These are phyloP conservation scores for Colletotrichum sp. DNA, from an alignment of 2,329 filamentous ascomycete genomes.

Conservation along the genomic window DNA sequence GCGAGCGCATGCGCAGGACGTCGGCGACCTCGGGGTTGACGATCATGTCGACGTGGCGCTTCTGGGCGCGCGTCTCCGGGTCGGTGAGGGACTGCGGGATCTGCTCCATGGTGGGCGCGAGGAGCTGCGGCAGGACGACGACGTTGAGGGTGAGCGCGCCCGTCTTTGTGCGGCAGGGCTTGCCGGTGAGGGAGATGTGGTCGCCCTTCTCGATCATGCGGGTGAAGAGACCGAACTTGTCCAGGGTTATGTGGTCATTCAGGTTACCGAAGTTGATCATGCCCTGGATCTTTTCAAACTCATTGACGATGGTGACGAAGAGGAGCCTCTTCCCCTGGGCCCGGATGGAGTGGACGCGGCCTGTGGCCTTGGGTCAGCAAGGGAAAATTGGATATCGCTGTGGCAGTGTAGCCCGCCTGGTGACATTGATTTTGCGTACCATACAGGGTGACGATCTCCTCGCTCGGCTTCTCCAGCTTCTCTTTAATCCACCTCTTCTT, in stretches of 20 bases:
- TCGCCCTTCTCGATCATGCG: constrained; percentile 80
- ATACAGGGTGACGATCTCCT: constrained; percentile 27
- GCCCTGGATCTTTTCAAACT: constrained; percentile 75
- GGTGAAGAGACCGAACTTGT: constrained; percentile 63
- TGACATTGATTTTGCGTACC: constrained; percentile 24
- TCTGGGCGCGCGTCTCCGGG: constrained; percentile 73
- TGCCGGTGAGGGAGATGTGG: constrained; percentile 76
- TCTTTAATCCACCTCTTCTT: background rate
- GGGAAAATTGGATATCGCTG: background rate
- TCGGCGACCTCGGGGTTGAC: constrained; percentile 73
- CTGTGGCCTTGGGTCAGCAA: constrained; percentile 42
- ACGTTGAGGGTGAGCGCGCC: constrained; percentile 80
- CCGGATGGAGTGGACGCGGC: constrained; percentile 77
- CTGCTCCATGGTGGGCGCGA: constrained; percentile 80
- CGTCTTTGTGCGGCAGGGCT: constrained; percentile 70
- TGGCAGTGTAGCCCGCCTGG: background rate
- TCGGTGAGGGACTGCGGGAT: constrained; percentile 75
- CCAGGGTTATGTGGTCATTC: constrained; percentile 32
- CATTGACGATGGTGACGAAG: constrained; percentile 82
- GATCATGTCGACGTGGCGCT: constrained; percentile 86
- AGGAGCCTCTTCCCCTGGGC: constrained; percentile 77
- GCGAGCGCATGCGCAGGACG: constrained; percentile 74
- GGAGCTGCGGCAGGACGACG: constrained; percentile 68
- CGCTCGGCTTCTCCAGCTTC: background rate
- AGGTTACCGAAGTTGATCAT: constrained; percentile 70